Evolutionary conservation across 2,329 filamentous ascomycete species (phyloP), one percentile per base, ranked within the genome.

Genomic region (Cercospora sesami): DNA sequence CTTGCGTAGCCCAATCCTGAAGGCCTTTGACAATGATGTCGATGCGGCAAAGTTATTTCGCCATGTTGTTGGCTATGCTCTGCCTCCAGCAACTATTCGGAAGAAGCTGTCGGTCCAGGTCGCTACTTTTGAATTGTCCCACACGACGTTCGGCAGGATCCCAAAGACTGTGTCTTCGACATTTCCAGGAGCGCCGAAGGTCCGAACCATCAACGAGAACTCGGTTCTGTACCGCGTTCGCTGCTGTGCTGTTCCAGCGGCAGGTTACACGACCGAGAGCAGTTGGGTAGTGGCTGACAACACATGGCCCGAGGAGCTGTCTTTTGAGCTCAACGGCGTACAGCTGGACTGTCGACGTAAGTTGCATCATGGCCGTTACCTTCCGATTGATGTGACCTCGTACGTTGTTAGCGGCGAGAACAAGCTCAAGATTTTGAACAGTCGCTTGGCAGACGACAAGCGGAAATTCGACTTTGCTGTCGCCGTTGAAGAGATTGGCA

Each of bases 321-420:
- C 89, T 69, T 83, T 94, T 68, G 83, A 85, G 16, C 78, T 96
- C 68, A 96, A 97, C 73, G 82, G 79, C 0, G 75, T 79, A 0
- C 58, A 71, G 18, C 74, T 86, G 1, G 81, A 87, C 10, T 77
- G 92, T 16, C 86, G 90, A 48, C 86, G 90, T 30, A 92, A 91
- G 73, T 78, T 87, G 0, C 89, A 95, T 69, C 86, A 94, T 74
- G 89, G 89, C 10, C 91, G 89, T 72, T 91, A 96, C 73, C 79
- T 93, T 8, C 89, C 94, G 0, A 82, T 91, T 5, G 92, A 97
- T 72, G 81, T 97, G 26, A 93, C 92, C 2, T 69, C 77, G 0
- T 78, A 86, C 21, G 72, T 96, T 5, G 76, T 74, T 8, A 72
- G 79, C 16, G 92, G 91, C 0, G 75, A 77, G 5, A 96, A 97